These are phyloP conservation scores for Edaphochlamys debaryana DNA, from an alignment of 139 green algal genomes.

Conservation along the genomic window DNA sequence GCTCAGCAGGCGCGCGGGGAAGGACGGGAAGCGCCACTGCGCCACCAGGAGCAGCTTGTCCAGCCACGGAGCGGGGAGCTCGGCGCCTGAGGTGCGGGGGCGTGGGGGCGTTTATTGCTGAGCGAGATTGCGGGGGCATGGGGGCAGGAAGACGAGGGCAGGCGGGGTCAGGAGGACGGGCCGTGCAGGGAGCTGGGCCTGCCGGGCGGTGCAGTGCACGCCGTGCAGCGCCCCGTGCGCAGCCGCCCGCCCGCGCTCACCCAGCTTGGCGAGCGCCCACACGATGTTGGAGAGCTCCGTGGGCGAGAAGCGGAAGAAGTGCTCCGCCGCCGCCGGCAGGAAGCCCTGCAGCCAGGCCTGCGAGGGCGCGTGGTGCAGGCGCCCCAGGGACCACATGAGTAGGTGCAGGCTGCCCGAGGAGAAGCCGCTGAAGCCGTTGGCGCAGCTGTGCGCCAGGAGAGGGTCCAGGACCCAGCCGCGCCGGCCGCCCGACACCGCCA, in stretches of 20 bases:
- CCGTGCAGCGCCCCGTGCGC: too few relatives aligned
- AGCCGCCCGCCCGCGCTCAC: slow-evolving; percentile 29
- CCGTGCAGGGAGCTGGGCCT: too few relatives aligned
- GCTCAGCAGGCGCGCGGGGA: slow-evolving; percentile 53
- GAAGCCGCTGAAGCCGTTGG: slow-evolving; percentile 46
- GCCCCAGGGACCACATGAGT: slow-evolving; percentile 53
- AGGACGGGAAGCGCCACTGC: slow-evolving; percentile 62
- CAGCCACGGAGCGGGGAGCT: slow-evolving; percentile 49
- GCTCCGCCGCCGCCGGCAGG: slow-evolving; percentile 40
- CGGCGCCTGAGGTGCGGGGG: too few relatives aligned
- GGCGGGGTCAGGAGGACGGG: too few relatives aligned
- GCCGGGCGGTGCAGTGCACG: too few relatives aligned
- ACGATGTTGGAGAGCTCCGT: slow-evolving; percentile 61
- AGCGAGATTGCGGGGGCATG: too few relatives aligned
- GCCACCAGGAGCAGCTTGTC: slow-evolving; percentile 59
- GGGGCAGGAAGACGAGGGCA: too few relatives aligned
- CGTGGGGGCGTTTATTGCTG: too few relatives aligned
- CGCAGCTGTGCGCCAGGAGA: slow-evolving; percentile 38
- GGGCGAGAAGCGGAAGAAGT: slow-evolving; percentile 58
- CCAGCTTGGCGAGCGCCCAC: slow-evolving; percentile 60
- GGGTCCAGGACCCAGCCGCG: slow-evolving; percentile 39
- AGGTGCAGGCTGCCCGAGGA: slow-evolving; percentile 51
- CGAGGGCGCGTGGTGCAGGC: slow-evolving; percentile 50
- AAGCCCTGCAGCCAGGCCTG: slow-evolving; percentile 37
- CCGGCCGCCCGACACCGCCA: too few relatives aligned